Base-by-base conservation (phyloP, 352 stramenopile species). In the Thraustochytrium striatum region DNA sequence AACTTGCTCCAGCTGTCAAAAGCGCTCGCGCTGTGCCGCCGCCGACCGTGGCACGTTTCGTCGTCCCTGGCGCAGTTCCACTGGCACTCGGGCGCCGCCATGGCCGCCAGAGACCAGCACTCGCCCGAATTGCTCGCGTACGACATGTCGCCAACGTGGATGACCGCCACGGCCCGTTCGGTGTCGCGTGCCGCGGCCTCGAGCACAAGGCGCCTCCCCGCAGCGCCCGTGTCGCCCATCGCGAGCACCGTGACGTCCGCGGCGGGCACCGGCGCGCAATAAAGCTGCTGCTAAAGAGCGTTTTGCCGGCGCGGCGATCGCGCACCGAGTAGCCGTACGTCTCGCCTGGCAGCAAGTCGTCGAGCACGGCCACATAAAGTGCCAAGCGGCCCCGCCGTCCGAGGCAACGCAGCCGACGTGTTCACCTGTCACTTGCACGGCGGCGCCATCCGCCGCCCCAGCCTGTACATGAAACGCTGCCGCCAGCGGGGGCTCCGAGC, bases 61-160 rank as follows among this genome's bases (percentile, higher is more conserved):
- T 80, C 47, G 30, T 72, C 16, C 9, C 44, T 39, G 5, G 8
- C 7, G 58, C 70, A 80, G 50, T 81, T 33, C 38, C 38, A 80
- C 13, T 13, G 9, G 47, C 70, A 80, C 28, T 32, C 25, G 13
- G 3, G n/a, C 32, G 3, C 5, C 11, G 11, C 5, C n/a, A 58
- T 19, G 0, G 21, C 8, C 9, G 8, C 25, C 30, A 39, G 9
- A 13, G 21, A 11, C n/a, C 33, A 80, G 30, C 70, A 80, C n/a
- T 53, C 58, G 21, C 70, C 70, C 16, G 21, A 11, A 62, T 80
- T 58, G 7, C 57, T 58, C 1, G 53, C 58, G 43, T 80, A 80
- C 2, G 70, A 50, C n/a, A 72, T 69, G 41, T 80, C 70, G 16
- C 70, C 70, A 2, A 80, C 58, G 33, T 80, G 57, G 5, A 80